phyloP scores from a whole-genome alignment of 208 protist genomes.

The Crithidia expoeki region DNA sequence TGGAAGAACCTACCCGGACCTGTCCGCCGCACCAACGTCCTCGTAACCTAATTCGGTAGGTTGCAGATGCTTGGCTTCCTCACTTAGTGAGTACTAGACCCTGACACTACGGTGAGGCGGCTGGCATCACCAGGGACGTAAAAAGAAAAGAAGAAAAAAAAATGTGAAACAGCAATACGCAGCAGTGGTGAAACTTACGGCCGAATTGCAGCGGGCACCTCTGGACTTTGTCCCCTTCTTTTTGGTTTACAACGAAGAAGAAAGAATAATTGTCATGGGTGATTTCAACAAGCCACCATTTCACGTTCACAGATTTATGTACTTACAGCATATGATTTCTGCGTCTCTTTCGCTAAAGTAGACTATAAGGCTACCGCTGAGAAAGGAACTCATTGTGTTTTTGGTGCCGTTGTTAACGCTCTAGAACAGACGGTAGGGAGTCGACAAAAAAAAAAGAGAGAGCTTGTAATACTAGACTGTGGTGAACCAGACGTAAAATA shows the following conservation, averaged over 20 bases:
- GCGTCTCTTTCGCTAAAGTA: background rate
- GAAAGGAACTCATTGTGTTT: background rate
- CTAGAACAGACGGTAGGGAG: background rate
- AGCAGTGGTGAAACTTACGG: background rate
- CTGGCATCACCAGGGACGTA: no score
- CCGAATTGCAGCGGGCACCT: background rate
- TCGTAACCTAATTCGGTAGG: no score
- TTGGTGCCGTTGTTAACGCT: background rate
- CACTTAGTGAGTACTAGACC: no score
- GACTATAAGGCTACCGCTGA: background rate
- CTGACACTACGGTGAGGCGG: no score
- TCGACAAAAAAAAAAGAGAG: background rate
- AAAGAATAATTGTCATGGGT: background rate
- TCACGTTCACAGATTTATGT: background rate
- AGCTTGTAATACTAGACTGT: background rate
- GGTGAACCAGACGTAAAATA: background rate
- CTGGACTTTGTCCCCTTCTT: background rate
- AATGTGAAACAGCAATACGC: background rate
- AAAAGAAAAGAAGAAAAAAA: slow-evolving; percentile 3
- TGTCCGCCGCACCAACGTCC: no score
- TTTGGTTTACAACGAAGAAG: background rate
- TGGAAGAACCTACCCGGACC: no score
- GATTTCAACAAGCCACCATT: background rate
- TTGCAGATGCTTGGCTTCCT: no score
- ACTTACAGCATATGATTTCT: slow-evolving; percentile 3